Evolutionary conservation across 2,329 filamentous ascomycete species (phyloP).

Genomic region (Ilyonectria destructans): DNA sequence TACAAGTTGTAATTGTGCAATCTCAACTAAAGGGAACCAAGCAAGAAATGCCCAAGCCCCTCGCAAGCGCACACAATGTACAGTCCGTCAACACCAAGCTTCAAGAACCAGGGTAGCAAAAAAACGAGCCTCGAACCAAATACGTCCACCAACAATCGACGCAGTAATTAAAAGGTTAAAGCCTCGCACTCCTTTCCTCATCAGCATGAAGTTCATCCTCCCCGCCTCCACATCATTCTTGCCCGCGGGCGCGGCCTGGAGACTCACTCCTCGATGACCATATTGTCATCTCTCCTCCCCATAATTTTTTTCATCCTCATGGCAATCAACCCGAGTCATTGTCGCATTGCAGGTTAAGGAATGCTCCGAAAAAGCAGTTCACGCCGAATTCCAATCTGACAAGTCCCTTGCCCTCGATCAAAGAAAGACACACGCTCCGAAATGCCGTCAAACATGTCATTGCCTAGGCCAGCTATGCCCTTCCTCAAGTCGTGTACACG

Average conservation of each 20-base stretch:
- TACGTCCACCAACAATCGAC: conserved; percentile 37
- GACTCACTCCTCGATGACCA: conserved; percentile 28
- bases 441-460: conserved; percentile 50
- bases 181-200: conserved; percentile 23
- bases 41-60: conserved; percentile 31
- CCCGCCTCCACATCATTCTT: conserved; percentile 15
- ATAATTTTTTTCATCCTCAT: conserved; percentile 45
- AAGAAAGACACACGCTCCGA: conserved; percentile 49
- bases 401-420: conserved; percentile 43
- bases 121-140: conserved; percentile 44
- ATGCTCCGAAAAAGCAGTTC: conserved; percentile 49
- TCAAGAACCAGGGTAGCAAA: conserved; percentile 43
- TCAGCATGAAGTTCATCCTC: conserved; percentile 20
- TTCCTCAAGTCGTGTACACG: conserved; percentile 48
- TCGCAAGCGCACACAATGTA: conserved; percentile 45
- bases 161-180: conserved; percentile 44
- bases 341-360: conserved; percentile 47
- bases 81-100: conserved; percentile 50
- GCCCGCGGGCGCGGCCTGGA: conserved; percentile 5
- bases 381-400: conserved; percentile 48
- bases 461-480: conserved; percentile 48
- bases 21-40: conserved; percentile 41
- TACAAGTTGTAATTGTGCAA: conserved; percentile 44
- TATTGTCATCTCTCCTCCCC: conserved; percentile 36
- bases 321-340: conserved; percentile 46